Evolutionary conservation across 2,329 filamentous ascomycete species (phyloP), one percentile per base, ranked within the genome.

Genomic region (Diaporthe australafricana): DNA sequence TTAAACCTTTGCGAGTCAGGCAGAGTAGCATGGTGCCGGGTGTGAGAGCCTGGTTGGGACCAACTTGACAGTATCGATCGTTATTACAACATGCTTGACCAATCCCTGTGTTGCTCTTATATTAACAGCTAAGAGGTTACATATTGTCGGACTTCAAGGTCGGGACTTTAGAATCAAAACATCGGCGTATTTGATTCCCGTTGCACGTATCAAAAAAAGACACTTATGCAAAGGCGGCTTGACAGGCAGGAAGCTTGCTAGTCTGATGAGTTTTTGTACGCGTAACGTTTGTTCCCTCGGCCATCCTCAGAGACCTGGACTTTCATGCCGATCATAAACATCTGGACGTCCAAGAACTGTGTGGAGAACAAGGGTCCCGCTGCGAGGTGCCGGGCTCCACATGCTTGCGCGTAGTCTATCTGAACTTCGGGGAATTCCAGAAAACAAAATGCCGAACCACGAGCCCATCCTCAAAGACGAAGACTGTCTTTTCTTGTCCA

Each of bases 361-460:
- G 38, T 45, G 56, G 57, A 30, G 56, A 16, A 14, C 57, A 62
- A 40, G 57, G 57, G 11, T 47, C 11, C 38, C 38, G 57, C 57
- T 47, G 57, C 14, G 8, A 47, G 30, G 12, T n/a, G 12, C 25
- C 57, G 40, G 40, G 56, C 14, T 6, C 57, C 57, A 47, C 57
- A 32, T 27, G 57, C 57, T 62, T 47, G 40, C 57, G 40, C 40
- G 57, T n/a, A n/a, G n/a, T n/a, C n/a, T 62, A 62, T 45, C 25
- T 62, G 40, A n/a, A 27, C 5, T 14, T 27, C 40, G 40, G 57
- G 16, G 16, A 9, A 6, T 45, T 30, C 17, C 17, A 45, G 25
- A 22, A 17, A 27, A 30, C 25, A 45, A 45, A 17, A 17, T 17
- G 12, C 25, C 38, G 4, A 20, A 17, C 38, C 6, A 40, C 17